Percentiles rank a stretch among this genome's conserved stretches.
Conservation (phyloP, 1,284 basidiomycete species). For the Ceratobasidium sp. region DNA sequence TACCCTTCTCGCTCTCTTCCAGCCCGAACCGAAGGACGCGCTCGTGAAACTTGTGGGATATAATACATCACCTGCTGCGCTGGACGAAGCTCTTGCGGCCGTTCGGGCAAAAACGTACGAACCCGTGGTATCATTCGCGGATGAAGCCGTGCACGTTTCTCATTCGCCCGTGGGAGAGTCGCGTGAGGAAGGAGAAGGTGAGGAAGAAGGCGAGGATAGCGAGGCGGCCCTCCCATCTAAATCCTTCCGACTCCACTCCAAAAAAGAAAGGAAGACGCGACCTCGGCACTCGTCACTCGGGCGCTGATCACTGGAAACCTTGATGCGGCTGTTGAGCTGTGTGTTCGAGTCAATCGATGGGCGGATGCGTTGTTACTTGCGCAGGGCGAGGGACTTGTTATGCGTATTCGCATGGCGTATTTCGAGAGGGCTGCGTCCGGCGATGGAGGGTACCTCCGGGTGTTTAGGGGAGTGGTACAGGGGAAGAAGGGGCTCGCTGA, state of each 20-base stretch:
- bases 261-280: slow-evolving; percentile 89
- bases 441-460: slow-evolving; percentile 85
- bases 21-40: slow-evolving; percentile 89
- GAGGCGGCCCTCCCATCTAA: slow-evolving; percentile 62
- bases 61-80: slow-evolving; percentile 48
- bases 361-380: slow-evolving; percentile 96
- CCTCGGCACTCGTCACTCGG: slow-evolving; percentile 90
- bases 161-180: slow-evolving; percentile 45
- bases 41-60: slow-evolving; percentile 91
- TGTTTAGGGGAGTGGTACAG: slow-evolving; percentile 96
- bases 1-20: slow-evolving; percentile 89
- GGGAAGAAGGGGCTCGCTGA: slow-evolving; percentile 83
- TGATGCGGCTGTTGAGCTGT: slow-evolving; percentile 90
- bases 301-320: slow-evolving; percentile 97
- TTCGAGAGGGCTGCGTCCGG: slow-evolving; percentile 85
- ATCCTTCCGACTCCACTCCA: slow-evolving; percentile 93
- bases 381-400: slow-evolving; percentile 92
- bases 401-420: slow-evolving; percentile 93
- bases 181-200: slow-evolving; percentile 60
- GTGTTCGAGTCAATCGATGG: slow-evolving; percentile 89
- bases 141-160: slow-evolving; percentile 63
- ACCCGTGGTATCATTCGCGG: slow-evolving; percentile 82
- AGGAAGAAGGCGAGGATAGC: slow-evolving; percentile 64
- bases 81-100: slow-evolving; percentile 60
- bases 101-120: slow-evolving; percentile 66